Evolutionary conservation across 179 eudicot species (phyloP).

Genomic region (Drosera spatulata): DNA sequence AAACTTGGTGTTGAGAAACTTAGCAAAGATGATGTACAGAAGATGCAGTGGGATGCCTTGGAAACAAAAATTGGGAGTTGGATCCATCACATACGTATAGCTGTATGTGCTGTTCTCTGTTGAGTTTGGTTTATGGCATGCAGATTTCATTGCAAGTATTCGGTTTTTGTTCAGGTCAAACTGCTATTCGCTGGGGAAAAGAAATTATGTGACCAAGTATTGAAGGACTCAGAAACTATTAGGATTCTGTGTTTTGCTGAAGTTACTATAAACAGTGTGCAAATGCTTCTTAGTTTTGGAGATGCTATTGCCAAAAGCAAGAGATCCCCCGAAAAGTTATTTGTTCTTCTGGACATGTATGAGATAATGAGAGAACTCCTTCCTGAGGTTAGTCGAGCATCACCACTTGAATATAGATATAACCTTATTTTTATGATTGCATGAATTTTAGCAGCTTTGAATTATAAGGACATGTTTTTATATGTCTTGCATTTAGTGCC

Average conservation of each 20-base stretch:
- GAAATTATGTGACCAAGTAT: constrained; percentile 55
- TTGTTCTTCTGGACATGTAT: constrained; percentile 71
- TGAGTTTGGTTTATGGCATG: no score
- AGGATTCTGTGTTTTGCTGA: constrained; percentile 70
- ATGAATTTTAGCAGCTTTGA: no score
- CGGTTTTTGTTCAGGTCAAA: constrained; percentile 33
- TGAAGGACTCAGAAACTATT: constrained; percentile 46
- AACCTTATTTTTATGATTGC: neutral
- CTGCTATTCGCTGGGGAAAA: constrained; percentile 66
- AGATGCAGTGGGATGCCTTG: constrained; percentile 75
- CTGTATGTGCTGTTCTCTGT: constrained; percentile 17
- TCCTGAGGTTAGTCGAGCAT: constrained; percentile 31
- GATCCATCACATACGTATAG: constrained; percentile 72
- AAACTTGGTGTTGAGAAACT: constrained; percentile 71
- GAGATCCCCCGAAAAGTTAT: constrained; percentile 69
- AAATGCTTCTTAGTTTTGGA: constrained; percentile 62
- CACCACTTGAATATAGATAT: no score
- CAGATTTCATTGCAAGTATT: neutral
- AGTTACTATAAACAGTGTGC: constrained; percentile 54
- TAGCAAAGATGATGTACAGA: constrained; percentile 70
- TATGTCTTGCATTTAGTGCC: no score
- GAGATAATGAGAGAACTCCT: constrained; percentile 71
- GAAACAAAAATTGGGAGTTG: constrained; percentile 75
- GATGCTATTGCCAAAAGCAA: constrained; percentile 72
- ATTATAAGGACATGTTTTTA: no score